Percentiles rank a stretch among this genome's conserved stretches.
Evolutionary conservation across 805 yeast genomes (phyloP).

Genomic region (Zygoascus flipseniorum): DNA sequence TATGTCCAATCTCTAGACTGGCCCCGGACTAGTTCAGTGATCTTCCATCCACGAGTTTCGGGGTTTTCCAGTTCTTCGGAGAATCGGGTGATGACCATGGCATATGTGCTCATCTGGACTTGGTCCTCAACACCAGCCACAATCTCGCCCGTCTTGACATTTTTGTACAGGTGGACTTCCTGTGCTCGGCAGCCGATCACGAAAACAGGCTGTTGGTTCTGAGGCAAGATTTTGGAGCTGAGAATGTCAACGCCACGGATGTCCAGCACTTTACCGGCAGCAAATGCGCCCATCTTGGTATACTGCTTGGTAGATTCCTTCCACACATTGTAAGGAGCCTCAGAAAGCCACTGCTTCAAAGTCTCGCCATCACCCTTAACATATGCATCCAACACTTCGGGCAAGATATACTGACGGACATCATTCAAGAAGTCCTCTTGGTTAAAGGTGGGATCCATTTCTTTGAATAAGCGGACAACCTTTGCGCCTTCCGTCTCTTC

Average conservation of each 20-base stretch:
- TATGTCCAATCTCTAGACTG: slow-evolving; percentile 76
- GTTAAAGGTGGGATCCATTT: slow-evolving; percentile 83
- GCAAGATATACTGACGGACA: slow-evolving; percentile 84
- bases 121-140: slow-evolving; percentile 96
- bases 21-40: slow-evolving; percentile 89
- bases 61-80: slow-evolving; percentile 86
- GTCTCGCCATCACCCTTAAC: slow-evolving; percentile 81
- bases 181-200: slow-evolving; percentile 96
- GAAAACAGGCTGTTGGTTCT: slow-evolving; percentile 84
- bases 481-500: slow-evolving; percentile 95
- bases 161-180: slow-evolving; percentile 84
- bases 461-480: slow-evolving; percentile 77
- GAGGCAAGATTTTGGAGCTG: slow-evolving; percentile 79
- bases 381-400: slow-evolving; percentile 93
- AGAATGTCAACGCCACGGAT: slow-evolving; percentile 91
- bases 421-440: slow-evolving; percentile 71
- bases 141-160: slow-evolving; percentile 83
- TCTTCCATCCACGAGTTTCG: slow-evolving; percentile 96
- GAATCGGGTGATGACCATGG: slow-evolving; percentile 87
- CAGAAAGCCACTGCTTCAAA: slow-evolving; percentile 86
- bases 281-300: slow-evolving; percentile 80
- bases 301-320: slow-evolving; percentile 88
- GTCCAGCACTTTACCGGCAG: slow-evolving; percentile 88
- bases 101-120: slow-evolving; percentile 87
- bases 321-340: slow-evolving; percentile 94